Conservation (phyloP, 2,329 filamentous ascomycete species). For the Ceratocystis colombiana region DNA sequence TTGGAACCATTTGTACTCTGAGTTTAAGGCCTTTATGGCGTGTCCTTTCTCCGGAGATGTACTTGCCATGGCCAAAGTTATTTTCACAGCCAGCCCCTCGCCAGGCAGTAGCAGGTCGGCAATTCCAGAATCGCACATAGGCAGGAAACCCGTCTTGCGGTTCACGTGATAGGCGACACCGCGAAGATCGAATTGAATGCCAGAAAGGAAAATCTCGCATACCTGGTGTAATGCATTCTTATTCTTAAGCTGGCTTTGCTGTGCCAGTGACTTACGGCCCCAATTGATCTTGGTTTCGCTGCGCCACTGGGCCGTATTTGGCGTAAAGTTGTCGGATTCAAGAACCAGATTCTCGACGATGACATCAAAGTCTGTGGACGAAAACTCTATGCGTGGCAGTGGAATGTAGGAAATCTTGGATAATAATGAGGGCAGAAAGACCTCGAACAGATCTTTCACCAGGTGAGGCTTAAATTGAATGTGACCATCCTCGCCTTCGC, state of each 20-base stretch:
- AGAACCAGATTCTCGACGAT: constrained; percentile 91
- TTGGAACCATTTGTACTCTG: constrained; percentile 65
- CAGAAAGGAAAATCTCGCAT: constrained; percentile 58
- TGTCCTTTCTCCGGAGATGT: constrained; percentile 60
- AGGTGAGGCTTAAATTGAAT: constrained; percentile 85
- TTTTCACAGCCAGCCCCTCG: constrained; percentile 68
- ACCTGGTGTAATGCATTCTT: constrained; percentile 42
- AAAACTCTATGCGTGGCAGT: constrained; percentile 87
- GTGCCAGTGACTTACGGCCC: constrained; percentile 79
- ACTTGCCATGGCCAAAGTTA: constrained; percentile 37
- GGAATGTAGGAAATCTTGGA: constrained; percentile 84
- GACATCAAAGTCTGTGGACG: constrained; percentile 71
- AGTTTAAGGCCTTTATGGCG: not conserved
- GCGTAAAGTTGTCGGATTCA: constrained; percentile 93
- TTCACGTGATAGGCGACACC: constrained; percentile 94
- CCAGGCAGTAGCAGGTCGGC: constrained; percentile 82
- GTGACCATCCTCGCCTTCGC: constrained; percentile 75
- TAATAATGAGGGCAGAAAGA: constrained; percentile 74
- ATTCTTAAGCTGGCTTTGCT: constrained; percentile 68
- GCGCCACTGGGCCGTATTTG: constrained; percentile 77
- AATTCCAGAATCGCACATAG: constrained; percentile 76
- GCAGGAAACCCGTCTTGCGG: constrained; percentile 86
- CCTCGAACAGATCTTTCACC: constrained; percentile 74
- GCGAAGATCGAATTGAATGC: constrained; percentile 82
- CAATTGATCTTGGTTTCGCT: constrained; percentile 93